Conservation (phyloP, 2,329 filamentous ascomycete species). For the Calcarisporium arbuscula region DNA sequence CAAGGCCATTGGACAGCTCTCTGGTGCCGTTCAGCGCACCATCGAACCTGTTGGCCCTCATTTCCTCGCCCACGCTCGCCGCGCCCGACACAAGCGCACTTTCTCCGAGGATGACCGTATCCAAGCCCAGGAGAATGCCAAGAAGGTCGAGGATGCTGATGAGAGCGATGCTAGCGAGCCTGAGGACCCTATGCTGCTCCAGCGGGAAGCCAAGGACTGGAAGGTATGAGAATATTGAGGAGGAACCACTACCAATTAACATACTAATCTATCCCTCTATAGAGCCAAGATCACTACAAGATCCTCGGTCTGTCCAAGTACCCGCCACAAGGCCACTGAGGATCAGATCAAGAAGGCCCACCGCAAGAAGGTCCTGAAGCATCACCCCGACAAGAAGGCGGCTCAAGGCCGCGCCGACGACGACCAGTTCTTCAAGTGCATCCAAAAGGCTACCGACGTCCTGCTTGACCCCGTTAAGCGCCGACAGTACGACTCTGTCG, state of each 20-base stretch:
- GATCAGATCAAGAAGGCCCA: slow-evolving; percentile 99
- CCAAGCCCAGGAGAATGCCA: slow-evolving; percentile 88
- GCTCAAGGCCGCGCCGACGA: slow-evolving; percentile 81
- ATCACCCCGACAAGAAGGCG: slow-evolving; percentile 98
- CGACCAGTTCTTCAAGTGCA: slow-evolving; percentile 99
- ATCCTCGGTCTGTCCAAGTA: slow-evolving; percentile 90
- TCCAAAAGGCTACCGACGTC: slow-evolving; percentile 94
- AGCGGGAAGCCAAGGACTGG: slow-evolving; percentile 97
- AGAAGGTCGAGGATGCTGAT: slow-evolving; percentile 90
- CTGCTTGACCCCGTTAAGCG: slow-evolving; percentile 88
- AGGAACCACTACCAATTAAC: too few relatives aligned
- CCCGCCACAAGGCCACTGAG: slow-evolving; percentile 85
- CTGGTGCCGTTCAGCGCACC: slow-evolving; percentile 72
- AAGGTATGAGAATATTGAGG: too few relatives aligned
- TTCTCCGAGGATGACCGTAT: slow-evolving; percentile 98
- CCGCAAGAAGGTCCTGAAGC: slow-evolving; percentile 98
- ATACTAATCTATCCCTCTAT: slow-evolving; percentile 4
- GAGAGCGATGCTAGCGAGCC: slow-evolving; percentile 87
- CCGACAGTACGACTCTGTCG: slow-evolving; percentile 93
- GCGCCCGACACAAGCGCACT: slow-evolving; percentile 92
- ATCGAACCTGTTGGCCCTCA: slow-evolving; percentile 95
- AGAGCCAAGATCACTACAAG: slow-evolving; percentile 96
- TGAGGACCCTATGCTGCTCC: slow-evolving; percentile 87
- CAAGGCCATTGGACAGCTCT: slow-evolving; percentile 73
- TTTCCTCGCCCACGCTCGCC: slow-evolving; percentile 94